These are phyloP conservation scores for Helianthus annuus DNA, from an alignment of 129 eudicot species.

Conservation along the genomic window DNA sequence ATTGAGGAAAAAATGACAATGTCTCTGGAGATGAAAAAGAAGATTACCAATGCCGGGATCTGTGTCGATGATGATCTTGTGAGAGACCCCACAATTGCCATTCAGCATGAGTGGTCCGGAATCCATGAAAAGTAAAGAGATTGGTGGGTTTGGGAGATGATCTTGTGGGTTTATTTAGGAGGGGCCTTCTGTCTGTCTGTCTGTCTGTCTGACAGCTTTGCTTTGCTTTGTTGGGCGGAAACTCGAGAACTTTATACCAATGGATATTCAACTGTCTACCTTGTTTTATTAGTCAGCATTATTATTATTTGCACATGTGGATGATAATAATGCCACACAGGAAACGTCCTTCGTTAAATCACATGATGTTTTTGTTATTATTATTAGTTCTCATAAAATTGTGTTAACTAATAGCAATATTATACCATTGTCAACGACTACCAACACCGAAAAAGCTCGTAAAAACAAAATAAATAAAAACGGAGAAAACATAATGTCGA, in stretches of 20 bases:
- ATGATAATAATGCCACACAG: background rate
- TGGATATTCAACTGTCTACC: background rate
- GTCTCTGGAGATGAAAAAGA: background rate
- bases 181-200: background rate
- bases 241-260: constrained; percentile 18
- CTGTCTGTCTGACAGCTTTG: no score
- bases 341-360: no score
- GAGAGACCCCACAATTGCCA: constrained; percentile 26
- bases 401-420: no score
- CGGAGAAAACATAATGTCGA: no score
- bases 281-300: no score
- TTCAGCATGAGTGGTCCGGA: constrained; percentile 16
- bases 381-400: no score
- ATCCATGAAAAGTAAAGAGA: constrained; percentile 19
- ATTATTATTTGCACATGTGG: background rate
- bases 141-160: background rate
- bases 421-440: no score
- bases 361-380: no score
- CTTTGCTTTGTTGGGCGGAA: constrained; percentile 9
- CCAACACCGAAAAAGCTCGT: no score
- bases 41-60: constrained; percentile 38
- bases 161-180: background rate
- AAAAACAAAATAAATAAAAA: no score
- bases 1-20: no score
- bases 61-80: constrained; percentile 34